A percentile compares a stretch with the other conserved stretches of the same genome.
These are phyloP conservation scores for Erigeron canadensis DNA, from an alignment of 129 eudicot species.

Conservation along the genomic window DNA sequence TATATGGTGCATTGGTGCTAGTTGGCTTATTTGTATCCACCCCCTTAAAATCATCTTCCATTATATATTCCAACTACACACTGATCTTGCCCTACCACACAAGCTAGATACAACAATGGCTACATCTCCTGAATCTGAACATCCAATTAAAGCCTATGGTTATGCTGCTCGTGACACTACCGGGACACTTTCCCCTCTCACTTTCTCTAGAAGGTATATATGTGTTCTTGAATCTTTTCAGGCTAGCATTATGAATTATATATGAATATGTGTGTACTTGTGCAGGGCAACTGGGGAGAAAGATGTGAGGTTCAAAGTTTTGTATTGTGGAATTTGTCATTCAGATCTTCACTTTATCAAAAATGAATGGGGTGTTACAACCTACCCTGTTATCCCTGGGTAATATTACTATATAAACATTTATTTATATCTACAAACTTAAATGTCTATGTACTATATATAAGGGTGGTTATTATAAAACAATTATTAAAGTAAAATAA, in stretches of 20 bases:
- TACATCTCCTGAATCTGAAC: slow-evolving; percentile 23
- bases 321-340: slow-evolving; percentile 40
- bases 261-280: background rate
- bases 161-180: slow-evolving; percentile 54
- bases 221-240: background rate
- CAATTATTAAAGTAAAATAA: too few species aligned
- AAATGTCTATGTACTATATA: too few species aligned
- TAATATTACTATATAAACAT: background rate
- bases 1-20: too few species aligned
- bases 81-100: too few species aligned
- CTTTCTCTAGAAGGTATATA: slow-evolving; percentile 51
- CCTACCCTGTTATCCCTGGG: slow-evolving; percentile 39
- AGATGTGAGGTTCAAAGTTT: slow-evolving; percentile 32
- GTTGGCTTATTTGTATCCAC: slow-evolving; percentile 17
- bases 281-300: slow-evolving; percentile 28
- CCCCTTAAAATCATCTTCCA: background rate
- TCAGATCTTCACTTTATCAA: slow-evolving; percentile 56
- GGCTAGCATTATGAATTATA: background rate
- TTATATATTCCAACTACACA: too few species aligned
- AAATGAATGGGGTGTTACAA: slow-evolving; percentile 48
- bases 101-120: too few species aligned
- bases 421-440: too few species aligned
- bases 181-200: slow-evolving; percentile 60
- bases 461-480: too few species aligned
- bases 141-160: slow-evolving; percentile 48